A percentile compares a stretch with the other conserved stretches of the same genome.
phyloP scores from a whole-genome alignment of 1,284 basidiomycete genomes.

The Butyriboletus regius region DNA sequence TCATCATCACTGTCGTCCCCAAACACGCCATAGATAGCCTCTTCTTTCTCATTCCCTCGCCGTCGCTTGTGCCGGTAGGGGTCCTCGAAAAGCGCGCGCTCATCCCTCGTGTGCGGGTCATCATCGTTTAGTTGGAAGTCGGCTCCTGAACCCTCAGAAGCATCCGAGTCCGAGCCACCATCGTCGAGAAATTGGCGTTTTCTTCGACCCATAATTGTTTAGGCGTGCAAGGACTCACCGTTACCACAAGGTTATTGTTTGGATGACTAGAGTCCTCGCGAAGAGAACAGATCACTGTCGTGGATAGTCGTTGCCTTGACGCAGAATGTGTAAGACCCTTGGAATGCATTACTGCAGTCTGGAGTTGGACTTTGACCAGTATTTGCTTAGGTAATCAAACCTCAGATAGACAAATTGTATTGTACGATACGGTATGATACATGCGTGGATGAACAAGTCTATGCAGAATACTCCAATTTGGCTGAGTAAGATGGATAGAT shows the following conservation, averaged over 20 bases:
- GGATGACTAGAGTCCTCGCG: background rate
- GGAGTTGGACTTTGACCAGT: background rate
- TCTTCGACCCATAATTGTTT: conserved; percentile 63
- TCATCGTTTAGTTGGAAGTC: conserved; percentile 45
- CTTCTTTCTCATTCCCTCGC: conserved; percentile 62
- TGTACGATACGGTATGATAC: conserved; percentile 21
- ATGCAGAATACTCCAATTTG: conserved; percentile 55
- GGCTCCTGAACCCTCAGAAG: conserved; percentile 50
- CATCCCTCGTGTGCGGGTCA: conserved; percentile 67
- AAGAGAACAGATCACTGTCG: background rate
- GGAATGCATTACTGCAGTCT: too few species aligned
- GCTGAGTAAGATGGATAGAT: conserved; percentile 33
- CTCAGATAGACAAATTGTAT: background rate
- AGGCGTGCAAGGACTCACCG: conserved; percentile 14
- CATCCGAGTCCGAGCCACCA: conserved; percentile 59
- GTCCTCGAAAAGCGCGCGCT: conserved; percentile 72
- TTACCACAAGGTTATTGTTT: background rate
- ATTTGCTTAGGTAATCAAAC: conserved; percentile 18
- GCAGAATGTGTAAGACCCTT: too few species aligned
- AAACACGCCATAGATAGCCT: conserved; percentile 79
- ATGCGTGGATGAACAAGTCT: conserved; percentile 10
- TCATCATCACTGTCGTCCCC: conserved; percentile 68
- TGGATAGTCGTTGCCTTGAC: too few species aligned
- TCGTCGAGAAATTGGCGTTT: conserved; percentile 76
- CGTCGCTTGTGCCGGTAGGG: conserved; percentile 67